Evolutionary conservation across 345 rosid species (phyloP), one percentile per base, ranked within the genome.

Genomic region (Gynandropsis gynandra): DNA sequence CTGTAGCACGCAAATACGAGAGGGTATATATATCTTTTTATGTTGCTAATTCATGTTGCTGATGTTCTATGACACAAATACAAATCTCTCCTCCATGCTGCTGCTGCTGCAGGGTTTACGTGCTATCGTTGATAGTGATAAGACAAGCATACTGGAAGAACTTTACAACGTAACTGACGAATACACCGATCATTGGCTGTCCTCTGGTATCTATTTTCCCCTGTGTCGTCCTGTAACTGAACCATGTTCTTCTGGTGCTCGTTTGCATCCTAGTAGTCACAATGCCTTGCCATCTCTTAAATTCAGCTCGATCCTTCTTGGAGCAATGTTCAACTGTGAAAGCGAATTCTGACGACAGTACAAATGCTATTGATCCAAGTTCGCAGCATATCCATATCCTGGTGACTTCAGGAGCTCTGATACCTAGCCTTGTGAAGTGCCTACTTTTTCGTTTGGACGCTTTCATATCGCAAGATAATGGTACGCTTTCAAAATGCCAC

Each of bases 371-470:
- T 5, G 5, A 24, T 24, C 29, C 29, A 24, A 24, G 29, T 24
- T 24, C 5, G 29, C 48, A 61, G 34, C 65, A 72, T 63, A 56
- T 89, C 58, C 82, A 89, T 72, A 58, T 89, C 60, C 65, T 89
- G 43, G 93, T 89, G 73, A 89, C 97, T 64, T 80, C 87, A 1
- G 95, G 97, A 39, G 80, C 89, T 8, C 77, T 89, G 72, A 74
- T 89, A 64, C 97, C 97, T 4, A 89, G 95, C 77, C 81, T 85
- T 0, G 83, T 82, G 40, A 85, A 89, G 69, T 89, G 97, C 74
- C 55, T 85, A 52, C 85, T 85, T 58, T 89, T 80, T 65, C 78
- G 80, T 20, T 76, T 89, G 34, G 81, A 83, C 68, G 38, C 46
- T 46, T 71, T 77, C 64, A 54, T 89, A 61, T 42, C 70, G n/a